These are phyloP conservation scores for Jamesozyma piceae DNA, from an alignment of 805 yeast species.

Conservation along the genomic window DNA sequence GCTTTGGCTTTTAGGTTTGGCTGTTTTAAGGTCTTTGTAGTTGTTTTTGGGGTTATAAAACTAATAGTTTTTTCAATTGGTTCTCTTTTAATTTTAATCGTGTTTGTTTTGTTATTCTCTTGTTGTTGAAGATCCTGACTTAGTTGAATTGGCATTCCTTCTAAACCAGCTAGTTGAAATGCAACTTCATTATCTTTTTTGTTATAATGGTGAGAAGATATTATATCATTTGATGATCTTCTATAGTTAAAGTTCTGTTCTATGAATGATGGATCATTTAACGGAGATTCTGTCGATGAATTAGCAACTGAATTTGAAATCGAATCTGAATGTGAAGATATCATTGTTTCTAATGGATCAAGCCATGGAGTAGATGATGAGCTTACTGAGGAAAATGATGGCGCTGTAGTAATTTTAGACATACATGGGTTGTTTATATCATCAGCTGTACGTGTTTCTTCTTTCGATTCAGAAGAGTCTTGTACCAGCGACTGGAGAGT, in stretches of 20 bases:
- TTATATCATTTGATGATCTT: background rate
- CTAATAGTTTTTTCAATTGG: background rate
- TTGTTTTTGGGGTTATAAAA: background rate
- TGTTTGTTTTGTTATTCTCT: background rate
- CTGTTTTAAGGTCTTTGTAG: no score
- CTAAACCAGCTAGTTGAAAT: no score
- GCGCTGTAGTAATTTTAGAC: background rate
- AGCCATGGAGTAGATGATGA: constrained; percentile 12
- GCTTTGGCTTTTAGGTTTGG: no score
- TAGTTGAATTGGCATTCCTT: no score
- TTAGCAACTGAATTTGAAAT: no score
- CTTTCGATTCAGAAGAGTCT: no score
- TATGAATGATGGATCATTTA: background rate
- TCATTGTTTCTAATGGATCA: constrained; percentile 14
- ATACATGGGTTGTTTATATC: background rate
- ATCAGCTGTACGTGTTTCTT: no score
- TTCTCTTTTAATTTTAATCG: background rate
- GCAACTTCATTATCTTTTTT: no score
- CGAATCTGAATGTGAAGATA: constrained; percentile 14
- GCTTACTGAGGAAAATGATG: background rate
- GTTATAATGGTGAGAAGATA: no score
- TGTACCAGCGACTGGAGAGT: no score
- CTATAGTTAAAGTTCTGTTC: background rate
- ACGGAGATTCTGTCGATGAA: background rate
- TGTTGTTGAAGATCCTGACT: background rate